These are phyloP conservation scores for Nissolia schottii DNA, from an alignment of 306 rosid species.

Conservation along the genomic window DNA sequence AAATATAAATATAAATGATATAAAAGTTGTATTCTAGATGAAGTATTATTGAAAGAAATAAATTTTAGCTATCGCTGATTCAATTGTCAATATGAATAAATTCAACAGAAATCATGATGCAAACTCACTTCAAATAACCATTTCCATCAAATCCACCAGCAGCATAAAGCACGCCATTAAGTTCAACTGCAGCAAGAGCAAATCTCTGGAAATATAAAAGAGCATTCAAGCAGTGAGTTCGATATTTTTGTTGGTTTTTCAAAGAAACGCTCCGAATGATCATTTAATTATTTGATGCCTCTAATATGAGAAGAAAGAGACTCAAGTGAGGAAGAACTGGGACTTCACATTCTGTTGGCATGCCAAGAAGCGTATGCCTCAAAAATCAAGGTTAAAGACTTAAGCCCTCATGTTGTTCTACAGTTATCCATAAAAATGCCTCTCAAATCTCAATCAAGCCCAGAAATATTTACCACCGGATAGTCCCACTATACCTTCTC, in stretches of 20 bases:
- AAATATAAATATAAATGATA: neutral
- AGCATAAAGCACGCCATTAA: constrained; percentile 68
- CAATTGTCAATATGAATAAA: neutral
- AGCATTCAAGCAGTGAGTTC: constrained; percentile 5
- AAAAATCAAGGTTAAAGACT: neutral
- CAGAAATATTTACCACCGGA: constrained; percentile 6
- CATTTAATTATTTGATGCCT: neutral
- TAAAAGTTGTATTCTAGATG: neutral
- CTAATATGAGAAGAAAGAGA: neutral
- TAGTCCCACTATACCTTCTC: constrained; percentile 51
- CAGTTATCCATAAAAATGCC: constrained; percentile 3
- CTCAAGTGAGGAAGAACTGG: neutral
- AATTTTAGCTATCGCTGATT: neutral
- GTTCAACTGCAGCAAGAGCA: constrained; percentile 71
- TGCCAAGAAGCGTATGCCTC: constrained; percentile 13
- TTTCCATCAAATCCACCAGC: constrained; percentile 84
- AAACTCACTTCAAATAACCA: constrained; percentile 63
- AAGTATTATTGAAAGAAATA: neutral
- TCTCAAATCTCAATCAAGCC: constrained; percentile 15
- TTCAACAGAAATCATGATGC: constrained; percentile 5
- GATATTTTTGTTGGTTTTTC: neutral
- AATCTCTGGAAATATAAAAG: constrained; percentile 60
- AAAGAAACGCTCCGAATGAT: constrained; percentile 1
- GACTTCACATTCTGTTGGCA: constrained; percentile 7
- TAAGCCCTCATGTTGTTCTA: neutral